Evolutionary conservation across 371 early-diverging fungal species (phyloP).

Genomic region (Mycotypha africana): DNA sequence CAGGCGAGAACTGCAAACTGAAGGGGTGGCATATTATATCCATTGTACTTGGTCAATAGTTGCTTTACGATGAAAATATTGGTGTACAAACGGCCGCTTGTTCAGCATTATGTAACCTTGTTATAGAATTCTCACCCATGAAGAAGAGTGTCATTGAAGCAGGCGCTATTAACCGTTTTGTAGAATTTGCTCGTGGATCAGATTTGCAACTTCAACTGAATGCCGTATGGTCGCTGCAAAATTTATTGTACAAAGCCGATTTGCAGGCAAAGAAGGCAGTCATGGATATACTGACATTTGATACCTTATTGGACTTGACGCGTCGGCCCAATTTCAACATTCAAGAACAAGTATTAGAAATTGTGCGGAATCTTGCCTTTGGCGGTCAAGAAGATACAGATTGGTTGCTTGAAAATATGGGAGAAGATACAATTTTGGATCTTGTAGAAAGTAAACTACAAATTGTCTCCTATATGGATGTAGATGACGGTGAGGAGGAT

Average conservation of each 20-base stretch:
- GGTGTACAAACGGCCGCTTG: slow-evolving; percentile 72
- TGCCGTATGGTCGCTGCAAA: slow-evolving; percentile 84
- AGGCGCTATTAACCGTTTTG: slow-evolving; percentile 72
- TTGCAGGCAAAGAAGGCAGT: slow-evolving; percentile 62
- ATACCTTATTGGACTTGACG: slow-evolving; percentile 55
- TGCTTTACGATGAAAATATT: slow-evolving; percentile 61
- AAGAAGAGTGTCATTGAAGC: slow-evolving; percentile 74
- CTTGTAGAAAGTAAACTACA: slow-evolving; percentile 67
- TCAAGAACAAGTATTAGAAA: slow-evolving; percentile 77
- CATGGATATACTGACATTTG: slow-evolving; percentile 66
- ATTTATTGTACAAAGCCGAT: slow-evolving; percentile 71
- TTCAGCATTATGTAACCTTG: slow-evolving; percentile 83
- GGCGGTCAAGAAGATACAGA: slow-evolving; percentile 48
- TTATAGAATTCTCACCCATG: slow-evolving; percentile 87
- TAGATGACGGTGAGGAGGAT: slow-evolving; percentile 22
- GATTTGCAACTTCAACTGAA: slow-evolving; percentile 61
- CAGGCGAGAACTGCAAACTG: not conserved
- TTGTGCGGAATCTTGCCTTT: slow-evolving; percentile 76
- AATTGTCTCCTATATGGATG: slow-evolving; percentile 29
- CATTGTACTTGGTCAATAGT: too few relatives aligned
- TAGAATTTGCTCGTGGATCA: slow-evolving; percentile 50
- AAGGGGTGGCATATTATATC: too few relatives aligned
- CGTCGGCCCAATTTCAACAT: slow-evolving; percentile 57
- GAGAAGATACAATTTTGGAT: slow-evolving; percentile 52
- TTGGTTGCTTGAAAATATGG: slow-evolving; percentile 65